These are phyloP conservation scores for Fusarium sp. DNA, from an alignment of 2,329 filamentous ascomycete genomes.

Conservation along the genomic window DNA sequence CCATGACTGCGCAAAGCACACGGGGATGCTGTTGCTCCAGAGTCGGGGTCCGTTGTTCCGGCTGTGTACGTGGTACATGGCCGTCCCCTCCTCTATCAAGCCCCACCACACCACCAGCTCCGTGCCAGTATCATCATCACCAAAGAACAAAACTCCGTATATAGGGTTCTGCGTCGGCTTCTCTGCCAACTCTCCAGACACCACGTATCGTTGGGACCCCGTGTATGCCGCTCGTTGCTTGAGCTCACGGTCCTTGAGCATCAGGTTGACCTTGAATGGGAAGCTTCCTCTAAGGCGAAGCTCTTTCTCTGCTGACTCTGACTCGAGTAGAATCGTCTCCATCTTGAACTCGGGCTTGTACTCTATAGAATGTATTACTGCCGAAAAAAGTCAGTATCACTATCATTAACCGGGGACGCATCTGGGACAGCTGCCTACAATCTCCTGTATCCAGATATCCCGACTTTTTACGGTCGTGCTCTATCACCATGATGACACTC, in stretches of 20 bases:
- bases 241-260: constrained; percentile 34
- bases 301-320: constrained; percentile 36
- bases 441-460: constrained; percentile 37
- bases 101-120: constrained; percentile 47
- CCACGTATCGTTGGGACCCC: constrained; percentile 42
- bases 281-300: constrained; percentile 40
- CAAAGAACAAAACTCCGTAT: constrained; percentile 42
- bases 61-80: constrained; percentile 43
- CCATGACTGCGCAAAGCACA: constrained; percentile 45
- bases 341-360: constrained; percentile 44
- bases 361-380: constrained; percentile 42
- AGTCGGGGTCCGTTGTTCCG: constrained; percentile 37
- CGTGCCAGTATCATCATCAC: constrained; percentile 37
- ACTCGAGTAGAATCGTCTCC: constrained; percentile 42
- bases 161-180: constrained; percentile 43
- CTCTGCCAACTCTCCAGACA: constrained; percentile 36
- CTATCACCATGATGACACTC: constrained; percentile 44
- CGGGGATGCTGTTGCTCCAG: constrained; percentile 44
- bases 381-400: constrained; percentile 16
- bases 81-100: constrained; percentile 42
- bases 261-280: constrained; percentile 43
- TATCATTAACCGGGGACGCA: background rate
- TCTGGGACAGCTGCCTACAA: constrained; percentile 13
- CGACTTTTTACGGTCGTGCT: constrained; percentile 39
- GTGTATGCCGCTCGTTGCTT: constrained; percentile 44